Base-by-base conservation (phyloP, 805 yeast genomes). In the Saccharomycopsis sp. region DNA sequence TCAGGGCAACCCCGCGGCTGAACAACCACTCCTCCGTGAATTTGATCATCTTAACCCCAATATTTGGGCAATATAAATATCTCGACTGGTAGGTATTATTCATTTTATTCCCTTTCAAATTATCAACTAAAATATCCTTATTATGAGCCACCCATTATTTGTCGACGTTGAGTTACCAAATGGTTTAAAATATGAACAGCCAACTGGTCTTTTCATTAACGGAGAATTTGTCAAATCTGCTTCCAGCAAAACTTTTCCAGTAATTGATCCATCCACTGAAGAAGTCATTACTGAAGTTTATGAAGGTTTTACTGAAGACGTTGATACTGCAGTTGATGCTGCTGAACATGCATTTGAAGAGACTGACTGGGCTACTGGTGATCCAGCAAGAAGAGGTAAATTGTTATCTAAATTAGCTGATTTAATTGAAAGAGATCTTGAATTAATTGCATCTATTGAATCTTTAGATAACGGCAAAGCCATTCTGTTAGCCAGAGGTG, bases 401-500 rank as follows among this genome's bases (percentile, higher is more conserved):
- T 74, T 75, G 33, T 68, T 89, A 52, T 61, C 66, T 66, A 82
- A 77, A 64, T 74, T 89, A 45, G 95, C 96, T 24, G 88, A 83
- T 49, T 68, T 80, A 55, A 64, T 88, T 46, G 95, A 87, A 59
- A 67, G 73, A 53, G 69, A 88, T 58, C 70, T 76, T 38, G 93
- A 85, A 46, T 65, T 76, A 27, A 66, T 89, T 45, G 88, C 96
- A 19, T 68, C 77, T 35, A 82, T 89, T 57, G 97, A 89, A 67
- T 71, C 95, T 19, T 68, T 81, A 60, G 96, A 89, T 64, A 85
- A 87, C 59, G 97, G 97, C 64, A 89, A 88, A 68, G 81, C 95
- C 33, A 68, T 84, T 54, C 59, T 64, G 35, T 75, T 80, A 59
- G 76, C 94, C 19, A 66, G 75, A 53, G 88, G 86, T 50, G 96